phyloP scores from a whole-genome alignment of 768 basidiomycete genomes.

The Boletus tylopilopsis region DNA sequence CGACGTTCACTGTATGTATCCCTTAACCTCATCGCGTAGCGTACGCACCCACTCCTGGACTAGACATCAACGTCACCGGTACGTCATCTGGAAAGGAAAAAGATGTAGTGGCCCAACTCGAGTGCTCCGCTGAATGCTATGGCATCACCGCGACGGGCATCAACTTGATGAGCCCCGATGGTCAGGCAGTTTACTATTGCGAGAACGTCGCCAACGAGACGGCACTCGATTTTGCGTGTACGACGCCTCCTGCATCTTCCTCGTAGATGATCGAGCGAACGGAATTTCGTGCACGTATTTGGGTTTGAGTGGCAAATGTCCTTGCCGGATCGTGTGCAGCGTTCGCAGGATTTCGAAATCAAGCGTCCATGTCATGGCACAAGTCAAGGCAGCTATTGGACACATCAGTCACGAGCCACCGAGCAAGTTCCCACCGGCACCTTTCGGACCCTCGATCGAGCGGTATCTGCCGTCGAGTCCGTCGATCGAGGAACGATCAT shows the following conservation, averaged over 20 bases:
- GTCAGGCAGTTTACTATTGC: conserved; percentile 34
- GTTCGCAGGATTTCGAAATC: too few species aligned
- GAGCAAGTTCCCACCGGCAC: too few species aligned
- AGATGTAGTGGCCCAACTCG: conserved; percentile 38
- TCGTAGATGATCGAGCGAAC: not conserved
- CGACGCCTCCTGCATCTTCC: conserved; percentile 4
- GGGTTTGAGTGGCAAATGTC: too few species aligned
- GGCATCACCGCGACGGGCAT: conserved; percentile 35
- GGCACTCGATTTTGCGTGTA: conserved; percentile 30
- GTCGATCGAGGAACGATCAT: too few species aligned
- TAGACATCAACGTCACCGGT: conserved; percentile 40
- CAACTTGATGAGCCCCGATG: conserved; percentile 26
- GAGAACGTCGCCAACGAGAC: conserved; percentile 31
- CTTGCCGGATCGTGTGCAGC: too few species aligned
- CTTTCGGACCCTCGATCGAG: too few species aligned
- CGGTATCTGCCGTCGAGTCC: too few species aligned
- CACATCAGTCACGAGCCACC: too few species aligned
- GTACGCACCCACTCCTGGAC: not conserved
- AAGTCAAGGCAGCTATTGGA: too few species aligned
- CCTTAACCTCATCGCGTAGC: not conserved
- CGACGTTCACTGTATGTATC: conserved; percentile 38
- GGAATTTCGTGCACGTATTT: not conserved
- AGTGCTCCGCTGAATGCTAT: conserved; percentile 38
- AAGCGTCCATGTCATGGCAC: too few species aligned
- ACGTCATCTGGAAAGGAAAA: conserved; percentile 39